Percentiles rank a stretch among this genome's conserved stretches.
Evolutionary conservation across 306 rosid species (phyloP).

Genomic region (Luffa aegyptiaca): DNA sequence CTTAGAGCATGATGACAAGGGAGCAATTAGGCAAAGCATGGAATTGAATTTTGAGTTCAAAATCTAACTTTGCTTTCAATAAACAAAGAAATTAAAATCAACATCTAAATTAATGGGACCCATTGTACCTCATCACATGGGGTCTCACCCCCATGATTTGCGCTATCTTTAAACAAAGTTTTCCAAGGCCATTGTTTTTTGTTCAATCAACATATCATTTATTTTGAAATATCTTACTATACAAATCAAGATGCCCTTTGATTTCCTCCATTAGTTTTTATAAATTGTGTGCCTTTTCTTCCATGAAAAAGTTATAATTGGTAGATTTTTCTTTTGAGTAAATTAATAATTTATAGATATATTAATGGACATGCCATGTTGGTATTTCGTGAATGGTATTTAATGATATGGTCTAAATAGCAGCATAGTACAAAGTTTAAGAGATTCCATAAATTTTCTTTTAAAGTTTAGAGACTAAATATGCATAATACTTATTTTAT

Average conservation of each 20-base stretch:
- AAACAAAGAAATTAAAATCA: neutral
- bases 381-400: neutral
- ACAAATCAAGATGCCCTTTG: neutral
- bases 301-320: neutral
- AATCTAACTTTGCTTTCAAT: neutral
- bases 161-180: neutral
- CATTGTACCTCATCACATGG: neutral
- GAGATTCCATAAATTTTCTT: neutral
- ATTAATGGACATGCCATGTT: neutral
- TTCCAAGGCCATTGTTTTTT: neutral
- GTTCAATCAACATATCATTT: neutral
- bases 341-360: neutral
- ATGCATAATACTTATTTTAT: too few relatives aligned
- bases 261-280: neutral
- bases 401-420: neutral
- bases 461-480: too few relatives aligned
- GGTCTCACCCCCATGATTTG: neutral
- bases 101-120: neutral
- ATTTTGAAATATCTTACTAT: neutral
- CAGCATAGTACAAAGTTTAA: neutral
- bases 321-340: too few relatives aligned
- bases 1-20: neutral
- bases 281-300: neutral
- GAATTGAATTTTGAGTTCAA: neutral
- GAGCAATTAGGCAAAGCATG: slow-evolving; percentile 6